Conservation (phyloP, 768 basidiomycete genomes). For the Kwoniella sp. region DNA sequence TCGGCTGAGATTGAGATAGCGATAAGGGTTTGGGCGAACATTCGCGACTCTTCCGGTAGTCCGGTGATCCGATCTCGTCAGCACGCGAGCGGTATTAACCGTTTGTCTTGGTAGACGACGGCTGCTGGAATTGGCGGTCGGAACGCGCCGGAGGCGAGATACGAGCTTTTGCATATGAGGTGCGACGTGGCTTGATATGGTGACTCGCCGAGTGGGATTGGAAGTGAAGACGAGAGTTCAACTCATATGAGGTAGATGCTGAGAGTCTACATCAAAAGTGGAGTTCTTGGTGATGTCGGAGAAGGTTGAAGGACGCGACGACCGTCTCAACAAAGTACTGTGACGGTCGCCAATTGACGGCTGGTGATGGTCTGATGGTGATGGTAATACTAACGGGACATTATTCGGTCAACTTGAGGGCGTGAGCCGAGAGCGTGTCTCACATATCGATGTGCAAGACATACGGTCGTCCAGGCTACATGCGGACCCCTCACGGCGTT, state of each 20-base stretch:
- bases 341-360: too few relatives aligned
- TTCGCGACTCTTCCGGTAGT: background rate
- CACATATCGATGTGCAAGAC: background rate
- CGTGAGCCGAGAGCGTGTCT: background rate
- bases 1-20: background rate
- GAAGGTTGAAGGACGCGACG: too few relatives aligned
- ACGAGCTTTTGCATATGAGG: too few relatives aligned
- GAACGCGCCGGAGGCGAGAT: background rate
- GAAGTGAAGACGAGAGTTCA: too few relatives aligned
- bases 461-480: background rate
- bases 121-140: background rate
- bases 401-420: background rate
- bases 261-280: too few relatives aligned
- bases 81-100: background rate
- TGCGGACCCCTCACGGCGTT: background rate
- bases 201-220: too few relatives aligned
- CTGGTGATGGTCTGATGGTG: too few relatives aligned
- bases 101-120: slow-evolving; percentile 26
- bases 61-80: background rate
- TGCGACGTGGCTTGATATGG: too few relatives aligned
- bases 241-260: too few relatives aligned
- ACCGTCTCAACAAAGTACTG: too few relatives aligned
- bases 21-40: background rate
- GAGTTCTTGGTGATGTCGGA: too few relatives aligned
- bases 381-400: too few relatives aligned